These are phyloP conservation scores for Pythium sp. DNA, from an alignment of 352 stramenopile genomes.

Conservation along the genomic window DNA sequence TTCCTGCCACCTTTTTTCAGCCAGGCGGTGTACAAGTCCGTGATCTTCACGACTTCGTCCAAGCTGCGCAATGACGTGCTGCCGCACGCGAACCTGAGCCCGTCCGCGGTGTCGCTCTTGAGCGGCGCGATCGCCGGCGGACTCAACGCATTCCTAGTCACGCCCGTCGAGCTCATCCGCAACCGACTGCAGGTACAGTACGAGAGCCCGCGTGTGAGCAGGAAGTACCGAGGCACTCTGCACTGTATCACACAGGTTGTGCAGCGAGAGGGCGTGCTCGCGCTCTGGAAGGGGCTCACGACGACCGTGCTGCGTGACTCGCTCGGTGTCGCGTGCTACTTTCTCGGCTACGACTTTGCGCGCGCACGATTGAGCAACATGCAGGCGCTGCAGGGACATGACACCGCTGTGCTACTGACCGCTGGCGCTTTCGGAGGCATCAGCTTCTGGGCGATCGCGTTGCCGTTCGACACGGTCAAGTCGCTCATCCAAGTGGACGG, in stretches of 20 bases:
- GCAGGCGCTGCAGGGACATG: slow-evolving; percentile 24
- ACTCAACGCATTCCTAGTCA: slow-evolving; percentile 70
- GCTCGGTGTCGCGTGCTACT: slow-evolving; percentile 83
- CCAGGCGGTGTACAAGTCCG: slow-evolving; percentile 86
- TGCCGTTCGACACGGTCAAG: slow-evolving; percentile 86
- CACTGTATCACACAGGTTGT: slow-evolving; percentile 64
- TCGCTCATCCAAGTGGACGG: slow-evolving; percentile 77
- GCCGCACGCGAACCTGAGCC: slow-evolving; percentile 27
- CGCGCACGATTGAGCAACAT: slow-evolving; percentile 33
- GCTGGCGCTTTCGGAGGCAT: slow-evolving; percentile 75
- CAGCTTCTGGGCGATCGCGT: slow-evolving; percentile 80
- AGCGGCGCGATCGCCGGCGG: slow-evolving; percentile 64
- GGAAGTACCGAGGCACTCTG: slow-evolving; percentile 48
- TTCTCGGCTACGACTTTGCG: slow-evolving; percentile 79
- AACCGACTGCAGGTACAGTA: slow-evolving; percentile 83
- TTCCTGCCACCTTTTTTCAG: slow-evolving; percentile 86
- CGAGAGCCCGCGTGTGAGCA: slow-evolving; percentile 39
- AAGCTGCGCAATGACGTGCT: slow-evolving; percentile 56
- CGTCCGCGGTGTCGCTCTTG: slow-evolving; percentile 42
- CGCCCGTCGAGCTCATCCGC: slow-evolving; percentile 76
- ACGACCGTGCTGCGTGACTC: slow-evolving; percentile 82
- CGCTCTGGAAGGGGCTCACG: slow-evolving; percentile 74
- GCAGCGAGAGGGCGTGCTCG: slow-evolving; percentile 46
- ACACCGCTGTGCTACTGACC: slow-evolving; percentile 51
- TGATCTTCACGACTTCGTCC: slow-evolving; percentile 83